Conservation (phyloP, 2,329 filamentous ascomycete genomes). For the Paecilomyces dactylethromorphus region DNA sequence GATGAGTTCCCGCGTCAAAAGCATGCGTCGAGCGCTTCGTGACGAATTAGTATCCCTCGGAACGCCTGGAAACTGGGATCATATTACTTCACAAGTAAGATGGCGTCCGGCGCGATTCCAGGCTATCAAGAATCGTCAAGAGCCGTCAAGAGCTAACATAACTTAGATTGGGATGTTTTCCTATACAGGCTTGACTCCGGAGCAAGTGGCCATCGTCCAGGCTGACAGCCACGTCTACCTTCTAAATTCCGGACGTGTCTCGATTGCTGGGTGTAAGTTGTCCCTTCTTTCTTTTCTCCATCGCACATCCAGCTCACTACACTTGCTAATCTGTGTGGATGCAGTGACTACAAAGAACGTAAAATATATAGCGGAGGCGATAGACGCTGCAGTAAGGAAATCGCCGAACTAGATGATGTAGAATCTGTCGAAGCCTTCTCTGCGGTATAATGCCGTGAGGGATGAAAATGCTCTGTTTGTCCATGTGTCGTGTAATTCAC, state of each 20-base stretch:
- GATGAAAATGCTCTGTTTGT: neutral
- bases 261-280: slow-evolving; percentile 17
- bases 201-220: slow-evolving; percentile 12
- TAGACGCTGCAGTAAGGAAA: slow-evolving; percentile 5
- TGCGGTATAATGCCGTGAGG: neutral
- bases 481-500: neutral
- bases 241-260: slow-evolving; percentile 17
- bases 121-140: slow-evolving; percentile 48
- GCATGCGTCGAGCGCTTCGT: slow-evolving; percentile 61
- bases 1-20: slow-evolving; percentile 83
- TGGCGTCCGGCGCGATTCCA: neutral
- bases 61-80: neutral
- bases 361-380: slow-evolving; percentile 13
- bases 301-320: neutral
- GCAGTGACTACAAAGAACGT: slow-evolving; percentile 14
- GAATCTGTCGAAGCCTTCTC: neutral
- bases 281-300: neutral
- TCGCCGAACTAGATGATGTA: neutral
- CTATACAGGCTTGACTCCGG: slow-evolving; percentile 19
- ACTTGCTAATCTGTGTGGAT: neutral
- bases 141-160: slow-evolving; percentile 47
- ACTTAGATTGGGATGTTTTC: slow-evolving; percentile 23
- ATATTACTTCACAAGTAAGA: neutral
- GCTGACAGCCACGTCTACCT: slow-evolving; percentile 20
- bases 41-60: neutral